phyloP scores from a whole-genome alignment of 768 basidiomycete species.

The Nevesoporus exiguus region DNA sequence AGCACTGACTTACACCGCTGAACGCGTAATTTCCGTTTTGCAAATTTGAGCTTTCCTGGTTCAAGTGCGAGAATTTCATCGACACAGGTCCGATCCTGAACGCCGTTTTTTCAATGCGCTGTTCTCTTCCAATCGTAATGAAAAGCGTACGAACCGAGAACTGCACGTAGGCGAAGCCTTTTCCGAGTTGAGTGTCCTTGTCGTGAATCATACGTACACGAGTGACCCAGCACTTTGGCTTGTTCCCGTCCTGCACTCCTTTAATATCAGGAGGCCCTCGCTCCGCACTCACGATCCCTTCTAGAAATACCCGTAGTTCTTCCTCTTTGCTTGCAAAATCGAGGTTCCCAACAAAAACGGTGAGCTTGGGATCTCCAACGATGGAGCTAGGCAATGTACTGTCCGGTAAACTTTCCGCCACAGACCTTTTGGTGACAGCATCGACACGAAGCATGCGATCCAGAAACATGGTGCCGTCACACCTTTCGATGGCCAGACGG shows the following conservation, averaged over 20 bases:
- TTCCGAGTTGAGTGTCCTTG: slow-evolving; percentile 88
- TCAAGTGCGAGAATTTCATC: slow-evolving; percentile 89
- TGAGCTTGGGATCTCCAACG: slow-evolving; percentile 68
- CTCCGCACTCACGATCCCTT: slow-evolving; percentile 68
- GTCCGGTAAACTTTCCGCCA: slow-evolving; percentile 17
- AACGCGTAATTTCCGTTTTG: slow-evolving; percentile 87
- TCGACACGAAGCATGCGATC: slow-evolving; percentile 81
- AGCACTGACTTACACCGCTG: slow-evolving; percentile 83
- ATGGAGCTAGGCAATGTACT: slow-evolving; percentile 22
- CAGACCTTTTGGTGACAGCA: slow-evolving; percentile 41
- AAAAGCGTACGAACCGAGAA: slow-evolving; percentile 53
- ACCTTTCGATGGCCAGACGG: slow-evolving; percentile 48
- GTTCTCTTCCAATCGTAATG: neutral
- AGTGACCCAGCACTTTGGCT: slow-evolving; percentile 61
- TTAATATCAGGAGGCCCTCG: slow-evolving; percentile 51
- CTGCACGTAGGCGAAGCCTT: slow-evolving; percentile 93
- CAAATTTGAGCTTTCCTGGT: slow-evolving; percentile 76
- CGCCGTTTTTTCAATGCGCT: neutral
- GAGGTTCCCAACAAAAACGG: slow-evolving; percentile 88
- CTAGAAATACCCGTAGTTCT: slow-evolving; percentile 84
- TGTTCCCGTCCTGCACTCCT: slow-evolving; percentile 31
- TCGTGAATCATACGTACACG: slow-evolving; percentile 88
- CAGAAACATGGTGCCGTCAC: slow-evolving; percentile 71
- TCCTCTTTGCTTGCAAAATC: slow-evolving; percentile 92
- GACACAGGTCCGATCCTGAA: slow-evolving; percentile 84